phyloP scores from a whole-genome alignment of 2,329 filamentous ascomycete genomes.

The Colletotrichum chrysophilum region DNA sequence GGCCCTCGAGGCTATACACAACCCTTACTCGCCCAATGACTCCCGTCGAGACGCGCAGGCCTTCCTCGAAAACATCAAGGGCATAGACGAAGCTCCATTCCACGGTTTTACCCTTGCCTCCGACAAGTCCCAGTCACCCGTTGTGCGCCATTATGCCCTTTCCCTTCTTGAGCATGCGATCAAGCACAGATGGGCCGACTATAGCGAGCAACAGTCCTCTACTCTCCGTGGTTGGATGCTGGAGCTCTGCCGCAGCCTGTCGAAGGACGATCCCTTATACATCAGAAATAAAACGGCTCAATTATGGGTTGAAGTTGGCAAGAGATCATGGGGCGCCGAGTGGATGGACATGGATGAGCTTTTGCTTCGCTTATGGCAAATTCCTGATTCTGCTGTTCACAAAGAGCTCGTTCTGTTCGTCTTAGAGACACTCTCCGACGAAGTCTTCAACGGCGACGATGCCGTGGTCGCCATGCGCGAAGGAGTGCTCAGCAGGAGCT shows the following conservation, averaged over 20 bases:
- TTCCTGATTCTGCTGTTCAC: slow-evolving; percentile 63
- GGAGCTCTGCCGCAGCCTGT: slow-evolving; percentile 75
- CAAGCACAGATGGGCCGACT: slow-evolving; percentile 81
- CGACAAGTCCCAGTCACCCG: slow-evolving; percentile 74
- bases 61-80: slow-evolving; percentile 87
- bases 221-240: slow-evolving; percentile 79
- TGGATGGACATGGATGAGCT: slow-evolving; percentile 95
- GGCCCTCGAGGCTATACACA: slow-evolving; percentile 88
- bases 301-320: slow-evolving; percentile 93
- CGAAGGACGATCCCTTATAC: slow-evolving; percentile 77
- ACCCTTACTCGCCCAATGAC: slow-evolving; percentile 79
- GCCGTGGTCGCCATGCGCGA: slow-evolving; percentile 83
- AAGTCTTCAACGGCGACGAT: slow-evolving; percentile 92
- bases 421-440: slow-evolving; percentile 90
- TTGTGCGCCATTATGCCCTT: slow-evolving; percentile 92
- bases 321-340: slow-evolving; percentile 88
- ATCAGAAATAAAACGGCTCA: slow-evolving; percentile 93
- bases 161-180: slow-evolving; percentile 91
- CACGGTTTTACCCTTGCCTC: slow-evolving; percentile 85
- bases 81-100: slow-evolving; percentile 77
- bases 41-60: slow-evolving; percentile 81
- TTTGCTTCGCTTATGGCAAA: slow-evolving; percentile 83
- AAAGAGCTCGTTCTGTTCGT: slow-evolving; percentile 90
- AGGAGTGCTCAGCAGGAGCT: slow-evolving; percentile 82
- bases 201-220: slow-evolving; percentile 69